Percentiles rank a stretch among this genome's conserved stretches.
phyloP scores from a whole-genome alignment of 805 yeast species.

The Kazachstania martiniae region DNA sequence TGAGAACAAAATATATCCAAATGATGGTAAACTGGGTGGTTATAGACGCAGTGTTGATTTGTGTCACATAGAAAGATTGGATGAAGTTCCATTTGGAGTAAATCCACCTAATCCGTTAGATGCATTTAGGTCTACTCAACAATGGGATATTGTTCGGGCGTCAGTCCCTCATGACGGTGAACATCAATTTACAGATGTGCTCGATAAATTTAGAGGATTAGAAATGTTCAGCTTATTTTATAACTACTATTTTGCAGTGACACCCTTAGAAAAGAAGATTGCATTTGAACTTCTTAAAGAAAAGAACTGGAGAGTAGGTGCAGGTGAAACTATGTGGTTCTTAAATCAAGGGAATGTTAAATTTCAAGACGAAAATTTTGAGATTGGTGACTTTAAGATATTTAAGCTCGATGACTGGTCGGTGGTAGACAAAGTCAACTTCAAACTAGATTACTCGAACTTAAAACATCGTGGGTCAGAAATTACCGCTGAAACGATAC shows the following conservation, averaged over 20 bases:
- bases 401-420: constrained; percentile 37
- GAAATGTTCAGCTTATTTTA: constrained; percentile 33
- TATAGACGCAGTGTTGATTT: constrained; percentile 22
- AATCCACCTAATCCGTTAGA: constrained; percentile 28
- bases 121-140: constrained; percentile 26
- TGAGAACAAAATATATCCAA: constrained; percentile 12
- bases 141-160: constrained; percentile 25
- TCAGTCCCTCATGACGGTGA: constrained; percentile 8
- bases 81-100: constrained; percentile 19
- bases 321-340: constrained; percentile 29
- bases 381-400: constrained; percentile 34
- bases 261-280: constrained; percentile 32
- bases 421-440: constrained; percentile 31
- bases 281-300: constrained; percentile 26
- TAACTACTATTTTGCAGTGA: constrained; percentile 34
- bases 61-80: constrained; percentile 19
- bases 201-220: constrained; percentile 21
- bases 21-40: constrained; percentile 20
- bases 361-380: constrained; percentile 31
- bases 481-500: not conserved
- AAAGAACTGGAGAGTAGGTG: constrained; percentile 31
- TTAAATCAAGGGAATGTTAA: constrained; percentile 31
- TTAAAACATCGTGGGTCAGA: constrained; percentile 6
- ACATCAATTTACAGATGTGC: constrained; percentile 6
- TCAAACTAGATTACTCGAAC: constrained; percentile 29